Evolutionary conservation across 129 eudicot species (phyloP).

Genomic region (carrot (Daucus carota)): DNA sequence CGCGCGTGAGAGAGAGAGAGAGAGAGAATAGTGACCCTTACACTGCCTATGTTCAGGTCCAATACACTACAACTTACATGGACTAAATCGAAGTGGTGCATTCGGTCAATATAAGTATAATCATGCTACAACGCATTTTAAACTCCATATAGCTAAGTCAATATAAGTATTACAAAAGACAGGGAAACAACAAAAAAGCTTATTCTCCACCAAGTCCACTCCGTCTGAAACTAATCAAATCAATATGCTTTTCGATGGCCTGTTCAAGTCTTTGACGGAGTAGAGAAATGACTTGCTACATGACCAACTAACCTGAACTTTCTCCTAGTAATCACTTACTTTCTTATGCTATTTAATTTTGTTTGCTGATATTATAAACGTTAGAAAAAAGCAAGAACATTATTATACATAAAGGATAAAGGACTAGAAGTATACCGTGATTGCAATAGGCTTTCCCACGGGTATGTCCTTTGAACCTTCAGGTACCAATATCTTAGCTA

Average conservation of each 20-base stretch:
- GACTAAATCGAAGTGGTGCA: too few relatives aligned
- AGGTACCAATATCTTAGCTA: conserved; percentile 83
- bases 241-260: not conserved
- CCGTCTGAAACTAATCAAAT: not conserved
- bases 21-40: too few relatives aligned
- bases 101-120: too few relatives aligned
- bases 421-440: conserved; percentile 48
- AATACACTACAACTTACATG: too few relatives aligned
- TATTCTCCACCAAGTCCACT: not conserved
- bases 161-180: too few relatives aligned
- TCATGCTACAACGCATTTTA: too few relatives aligned
- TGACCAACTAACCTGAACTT: not conserved
- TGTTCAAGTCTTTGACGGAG: not conserved
- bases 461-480: conserved; percentile 93
- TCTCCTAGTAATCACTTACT: not conserved
- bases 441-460: conserved; percentile 92
- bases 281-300: not conserved
- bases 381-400: not conserved
- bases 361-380: not conserved
- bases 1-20: too few relatives aligned
- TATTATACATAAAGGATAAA: not conserved
- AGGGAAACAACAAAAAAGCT: not conserved
- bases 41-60: too few relatives aligned
- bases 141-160: too few relatives aligned
- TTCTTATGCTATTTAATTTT: not conserved